phyloP scores from a whole-genome alignment of 208 protist species.

The Wallacemonas sp. region DNA sequence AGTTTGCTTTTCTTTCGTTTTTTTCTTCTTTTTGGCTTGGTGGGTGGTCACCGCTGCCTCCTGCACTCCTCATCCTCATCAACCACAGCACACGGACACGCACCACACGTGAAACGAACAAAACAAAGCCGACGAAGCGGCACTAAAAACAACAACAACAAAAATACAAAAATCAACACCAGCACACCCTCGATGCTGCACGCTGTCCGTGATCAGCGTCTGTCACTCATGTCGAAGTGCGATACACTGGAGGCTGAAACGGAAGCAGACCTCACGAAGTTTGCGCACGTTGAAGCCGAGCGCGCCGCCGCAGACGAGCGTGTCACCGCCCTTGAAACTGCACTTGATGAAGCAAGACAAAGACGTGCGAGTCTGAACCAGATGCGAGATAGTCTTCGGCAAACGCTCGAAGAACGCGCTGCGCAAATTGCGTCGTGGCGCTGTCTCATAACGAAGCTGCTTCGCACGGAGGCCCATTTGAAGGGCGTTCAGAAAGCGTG shows the following conservation, averaged over 20 bases:
- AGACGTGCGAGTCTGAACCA: conserved; percentile 5
- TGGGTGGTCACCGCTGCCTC: background rate
- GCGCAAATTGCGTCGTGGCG: conserved; percentile 26
- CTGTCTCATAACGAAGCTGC: conserved; percentile 25
- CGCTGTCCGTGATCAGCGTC: conserved; percentile 36
- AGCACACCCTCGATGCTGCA: conserved; percentile 20
- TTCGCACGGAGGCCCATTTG: conserved; percentile 35
- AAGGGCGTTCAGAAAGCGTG: conserved; percentile 21
- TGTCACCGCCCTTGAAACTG: conserved; percentile 14
- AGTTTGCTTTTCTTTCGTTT: background rate
- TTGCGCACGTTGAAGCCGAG: conserved; percentile 4
- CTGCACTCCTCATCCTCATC: too few species aligned
- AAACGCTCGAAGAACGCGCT: background rate
- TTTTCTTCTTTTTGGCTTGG: background rate
- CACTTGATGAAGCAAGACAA: conserved; percentile 1
- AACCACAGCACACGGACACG: too few species aligned
- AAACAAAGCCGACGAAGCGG: background rate
- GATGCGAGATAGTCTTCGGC: conserved; percentile 6
- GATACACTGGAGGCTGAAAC: conserved; percentile 20
- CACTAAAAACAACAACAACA: conserved; percentile 6
- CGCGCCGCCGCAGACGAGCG: conserved; percentile 13
- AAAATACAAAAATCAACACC: background rate
- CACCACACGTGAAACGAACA: background rate
- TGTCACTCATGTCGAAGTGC: conserved; percentile 25
- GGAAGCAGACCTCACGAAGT: conserved; percentile 1